phyloP scores from a whole-genome alignment of 1,139 yeast species.

The Kluyveromyces marxianus region DNA sequence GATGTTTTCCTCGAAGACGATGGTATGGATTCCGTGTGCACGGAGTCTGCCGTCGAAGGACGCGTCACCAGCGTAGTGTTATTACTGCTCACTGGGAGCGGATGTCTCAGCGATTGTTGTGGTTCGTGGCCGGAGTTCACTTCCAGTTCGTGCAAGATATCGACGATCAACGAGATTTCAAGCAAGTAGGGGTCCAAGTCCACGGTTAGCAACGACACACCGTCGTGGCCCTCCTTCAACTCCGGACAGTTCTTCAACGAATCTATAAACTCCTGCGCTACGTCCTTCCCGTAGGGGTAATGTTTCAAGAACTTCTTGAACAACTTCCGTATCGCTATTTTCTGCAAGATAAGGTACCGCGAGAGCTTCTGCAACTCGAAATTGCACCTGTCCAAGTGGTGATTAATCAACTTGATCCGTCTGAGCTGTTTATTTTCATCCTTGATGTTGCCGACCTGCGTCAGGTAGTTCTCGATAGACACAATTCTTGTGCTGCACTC shows the following conservation, averaged over 20 bases:
- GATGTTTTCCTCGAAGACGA: neutral
- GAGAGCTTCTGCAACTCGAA: constrained; percentile 59
- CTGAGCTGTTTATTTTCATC: constrained; percentile 8
- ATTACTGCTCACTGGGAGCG: neutral
- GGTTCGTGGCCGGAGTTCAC: constrained; percentile 1
- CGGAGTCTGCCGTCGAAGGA: neutral
- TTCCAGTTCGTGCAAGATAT: constrained; percentile 35
- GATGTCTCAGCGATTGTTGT: neutral
- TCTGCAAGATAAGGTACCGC: constrained; percentile 70
- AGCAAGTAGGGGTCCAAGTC: constrained; percentile 59
- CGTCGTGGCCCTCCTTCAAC: constrained; percentile 31
- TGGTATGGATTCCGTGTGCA: neutral
- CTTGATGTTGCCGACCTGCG: constrained; percentile 6
- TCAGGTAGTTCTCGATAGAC: constrained; percentile 21
- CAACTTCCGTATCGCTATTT: constrained; percentile 72
- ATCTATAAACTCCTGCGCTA: constrained; percentile 29
- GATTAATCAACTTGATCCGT: constrained; percentile 12
- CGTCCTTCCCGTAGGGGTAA: constrained; percentile 31
- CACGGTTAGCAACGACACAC: constrained; percentile 51
- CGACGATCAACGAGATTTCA: constrained; percentile 54
- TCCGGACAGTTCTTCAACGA: constrained; percentile 31
- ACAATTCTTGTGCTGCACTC: constrained; percentile 24
- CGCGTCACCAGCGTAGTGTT: no score
- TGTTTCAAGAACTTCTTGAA: constrained; percentile 73
- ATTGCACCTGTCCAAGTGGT: constrained; percentile 21